Conservation (phyloP, 192 early-diverging fungal genomes). For the Phycomyces nitens region DNA sequence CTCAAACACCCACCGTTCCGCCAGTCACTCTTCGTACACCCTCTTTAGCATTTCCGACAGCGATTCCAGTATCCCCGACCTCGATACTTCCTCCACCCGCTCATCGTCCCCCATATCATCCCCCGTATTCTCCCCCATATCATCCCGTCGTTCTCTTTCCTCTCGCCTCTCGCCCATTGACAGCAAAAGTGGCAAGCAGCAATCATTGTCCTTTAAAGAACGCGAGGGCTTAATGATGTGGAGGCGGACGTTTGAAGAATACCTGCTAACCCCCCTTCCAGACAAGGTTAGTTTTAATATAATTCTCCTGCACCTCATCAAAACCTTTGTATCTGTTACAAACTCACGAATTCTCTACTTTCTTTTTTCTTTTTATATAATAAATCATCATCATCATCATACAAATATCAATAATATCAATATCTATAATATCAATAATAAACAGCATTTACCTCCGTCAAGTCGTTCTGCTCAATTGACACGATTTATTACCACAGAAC, state of each 20-base stretch:
- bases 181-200: neutral
- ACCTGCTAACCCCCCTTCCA: neutral
- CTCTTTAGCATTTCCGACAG: too few species aligned
- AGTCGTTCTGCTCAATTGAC: conserved; percentile 22
- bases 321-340: neutral
- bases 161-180: conserved; percentile 6
- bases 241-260: conserved; percentile 4
- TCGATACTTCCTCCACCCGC: neutral
- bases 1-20: too few species aligned
- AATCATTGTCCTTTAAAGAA: conserved; percentile 14
- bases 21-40: too few species aligned
- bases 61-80: too few species aligned
- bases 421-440: too few species aligned
- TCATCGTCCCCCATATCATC: neutral
- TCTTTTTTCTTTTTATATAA: too few species aligned
- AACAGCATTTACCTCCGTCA: neutral
- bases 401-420: too few species aligned
- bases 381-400: too few species aligned
- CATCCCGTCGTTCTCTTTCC: conserved; percentile 1
- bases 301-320: too few species aligned
- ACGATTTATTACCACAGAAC: conserved; percentile 45
- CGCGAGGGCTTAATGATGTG: conserved; percentile 12
- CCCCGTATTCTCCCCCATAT: neutral
- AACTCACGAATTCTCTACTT: too few species aligned
- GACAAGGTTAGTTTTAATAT: conserved; percentile 17